A percentile compares a stretch with the other conserved stretches of the same genome.
Evolutionary conservation across 345 rosid species (phyloP).

Genomic region (Zanthoxylum bungeanum): DNA sequence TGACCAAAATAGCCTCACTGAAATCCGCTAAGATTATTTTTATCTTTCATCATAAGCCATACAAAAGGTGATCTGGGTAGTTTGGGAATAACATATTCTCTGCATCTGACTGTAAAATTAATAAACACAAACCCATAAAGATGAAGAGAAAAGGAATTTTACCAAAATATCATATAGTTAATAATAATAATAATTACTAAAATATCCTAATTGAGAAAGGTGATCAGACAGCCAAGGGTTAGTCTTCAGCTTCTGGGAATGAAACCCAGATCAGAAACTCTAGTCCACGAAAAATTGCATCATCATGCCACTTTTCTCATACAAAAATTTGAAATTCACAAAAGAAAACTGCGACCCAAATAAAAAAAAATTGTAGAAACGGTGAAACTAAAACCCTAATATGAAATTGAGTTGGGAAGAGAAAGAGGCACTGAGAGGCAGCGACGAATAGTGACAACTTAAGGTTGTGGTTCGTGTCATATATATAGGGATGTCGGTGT

Average conservation of each 20-base stretch:
- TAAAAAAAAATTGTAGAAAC: not conserved
- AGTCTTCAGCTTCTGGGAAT: conserved; percentile 68
- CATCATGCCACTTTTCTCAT: conserved; percentile 49
- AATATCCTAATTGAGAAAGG: not conserved
- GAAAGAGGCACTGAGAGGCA: not conserved
- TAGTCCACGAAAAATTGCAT: conserved; percentile 79
- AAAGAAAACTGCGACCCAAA: too few species aligned
- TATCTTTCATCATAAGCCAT: conserved; percentile 79
- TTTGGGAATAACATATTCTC: not conserved
- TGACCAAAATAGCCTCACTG: conserved; percentile 73
- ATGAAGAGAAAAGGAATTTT: not conserved
- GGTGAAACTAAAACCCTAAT: not conserved
- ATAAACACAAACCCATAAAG: not conserved
- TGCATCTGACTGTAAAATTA: not conserved
- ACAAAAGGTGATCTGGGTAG: not conserved
- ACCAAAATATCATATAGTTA: not conserved
- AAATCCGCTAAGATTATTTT: conserved; percentile 96
- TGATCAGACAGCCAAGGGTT: conserved; percentile 99
- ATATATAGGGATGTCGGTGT: not conserved
- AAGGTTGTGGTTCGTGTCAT: not conserved
- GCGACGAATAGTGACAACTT: rapidly evolving
- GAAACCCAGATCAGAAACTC: conserved; percentile 93
- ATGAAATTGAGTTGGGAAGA: not conserved
- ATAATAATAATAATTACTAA: not conserved
- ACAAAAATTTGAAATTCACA: not conserved